Conservation (phyloP, 768 basidiomycete species). For the Russula sp. region DNA sequence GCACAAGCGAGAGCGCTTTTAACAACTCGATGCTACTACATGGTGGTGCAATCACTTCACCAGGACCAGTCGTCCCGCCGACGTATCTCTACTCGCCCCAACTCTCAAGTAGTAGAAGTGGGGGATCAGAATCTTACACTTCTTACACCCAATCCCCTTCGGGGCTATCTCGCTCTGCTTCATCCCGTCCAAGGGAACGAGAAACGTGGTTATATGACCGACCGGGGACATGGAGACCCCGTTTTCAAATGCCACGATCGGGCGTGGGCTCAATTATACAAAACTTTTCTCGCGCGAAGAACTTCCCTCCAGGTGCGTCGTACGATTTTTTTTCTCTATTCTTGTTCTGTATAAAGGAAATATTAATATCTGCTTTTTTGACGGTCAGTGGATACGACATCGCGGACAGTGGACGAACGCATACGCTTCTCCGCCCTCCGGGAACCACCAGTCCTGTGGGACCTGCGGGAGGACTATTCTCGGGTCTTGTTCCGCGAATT, state of each 20-base stretch:
- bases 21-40: constrained; percentile 18
- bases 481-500: constrained; percentile 48
- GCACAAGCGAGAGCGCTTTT: constrained; percentile 29
- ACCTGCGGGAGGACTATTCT: constrained; percentile 47
- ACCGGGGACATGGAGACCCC: constrained; percentile 35
- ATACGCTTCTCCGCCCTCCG: constrained; percentile 34
- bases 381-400: constrained; percentile 15
- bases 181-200: not conserved
- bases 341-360: too few species aligned
- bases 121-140: not conserved
- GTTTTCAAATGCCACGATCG: constrained; percentile 36
- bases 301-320: constrained; percentile 29
- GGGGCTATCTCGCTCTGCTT: constrained; percentile 17
- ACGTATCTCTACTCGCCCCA: constrained; percentile 20
- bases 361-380: not conserved
- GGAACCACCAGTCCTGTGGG: constrained; percentile 45
- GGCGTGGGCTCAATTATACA: constrained; percentile 32
- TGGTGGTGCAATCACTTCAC: constrained; percentile 11
- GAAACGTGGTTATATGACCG: constrained; percentile 25
- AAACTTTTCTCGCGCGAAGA: constrained; percentile 28
- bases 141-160: constrained; percentile 13
- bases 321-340: not conserved
- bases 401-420: constrained; percentile 33
- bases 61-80: constrained; percentile 24
- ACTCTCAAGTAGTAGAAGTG: constrained; percentile 11